Evolutionary conservation across 306 rosid species (phyloP).

Genomic region (Lablab purpureus): DNA sequence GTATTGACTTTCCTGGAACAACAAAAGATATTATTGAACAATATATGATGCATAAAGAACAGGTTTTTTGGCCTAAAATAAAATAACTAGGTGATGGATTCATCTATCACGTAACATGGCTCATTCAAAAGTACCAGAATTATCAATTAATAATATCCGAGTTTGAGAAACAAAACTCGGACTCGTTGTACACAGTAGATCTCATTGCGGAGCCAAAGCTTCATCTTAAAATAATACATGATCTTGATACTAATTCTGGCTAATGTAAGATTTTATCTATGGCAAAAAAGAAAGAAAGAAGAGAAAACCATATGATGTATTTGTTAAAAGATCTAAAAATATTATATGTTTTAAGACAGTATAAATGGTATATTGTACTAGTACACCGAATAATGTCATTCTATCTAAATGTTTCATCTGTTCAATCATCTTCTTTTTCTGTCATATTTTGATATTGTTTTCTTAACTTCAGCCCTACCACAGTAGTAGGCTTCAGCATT

Average conservation of each 20-base stretch:
- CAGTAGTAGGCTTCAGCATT: too few species aligned
- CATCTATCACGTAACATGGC: background rate
- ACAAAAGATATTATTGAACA: background rate
- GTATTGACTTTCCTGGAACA: slow-evolving; percentile 24
- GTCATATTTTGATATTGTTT: background rate
- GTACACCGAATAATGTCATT: too few species aligned
- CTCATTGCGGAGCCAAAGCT: background rate
- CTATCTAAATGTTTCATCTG: background rate
- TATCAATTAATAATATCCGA: background rate
- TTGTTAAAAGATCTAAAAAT: background rate
- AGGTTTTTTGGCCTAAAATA: background rate
- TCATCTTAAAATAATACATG: background rate
- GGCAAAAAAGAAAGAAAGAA: too few species aligned
- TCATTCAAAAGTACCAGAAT: background rate
- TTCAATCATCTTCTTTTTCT: background rate
- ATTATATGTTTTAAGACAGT: background rate
- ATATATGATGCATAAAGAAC: background rate
- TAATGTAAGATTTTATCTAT: too few species aligned
- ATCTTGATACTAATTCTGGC: too few species aligned
- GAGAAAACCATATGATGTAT: background rate
- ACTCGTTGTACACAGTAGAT: background rate
- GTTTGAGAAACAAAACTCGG: background rate
- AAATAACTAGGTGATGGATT: background rate
- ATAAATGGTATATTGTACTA: too few species aligned
- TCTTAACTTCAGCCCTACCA: too few species aligned